Conservation (phyloP, 768 basidiomycete genomes). For the Mycena capillaripes region DNA sequence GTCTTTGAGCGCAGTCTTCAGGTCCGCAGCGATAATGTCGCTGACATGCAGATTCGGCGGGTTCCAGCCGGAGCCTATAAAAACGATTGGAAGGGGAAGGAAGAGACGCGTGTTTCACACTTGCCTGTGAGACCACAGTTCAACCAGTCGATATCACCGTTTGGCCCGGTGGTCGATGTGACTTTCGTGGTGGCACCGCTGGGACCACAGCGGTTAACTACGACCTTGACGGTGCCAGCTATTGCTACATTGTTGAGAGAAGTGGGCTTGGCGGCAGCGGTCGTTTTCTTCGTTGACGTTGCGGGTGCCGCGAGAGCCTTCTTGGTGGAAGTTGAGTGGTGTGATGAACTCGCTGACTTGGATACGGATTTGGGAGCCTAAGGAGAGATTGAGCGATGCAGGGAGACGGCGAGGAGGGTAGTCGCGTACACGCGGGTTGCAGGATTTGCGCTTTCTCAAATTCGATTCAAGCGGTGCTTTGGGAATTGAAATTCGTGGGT, state of each 20-base stretch:
- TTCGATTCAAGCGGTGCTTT: conserved; percentile 3
- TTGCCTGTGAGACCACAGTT: conserved; percentile 77
- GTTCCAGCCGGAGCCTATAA: conserved; percentile 67
- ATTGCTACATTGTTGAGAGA: not conserved
- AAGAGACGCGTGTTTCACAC: not conserved
- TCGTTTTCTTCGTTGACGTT: not conserved
- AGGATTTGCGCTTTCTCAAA: conserved; percentile 29
- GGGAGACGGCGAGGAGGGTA: not conserved
- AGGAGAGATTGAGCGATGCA: not conserved
- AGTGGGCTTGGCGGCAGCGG: conserved; percentile 10
- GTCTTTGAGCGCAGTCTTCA: conserved; percentile 63
- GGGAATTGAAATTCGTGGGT: conserved; percentile 47
- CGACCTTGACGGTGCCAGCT: conserved; percentile 52
- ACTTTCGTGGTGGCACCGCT: conserved; percentile 63
- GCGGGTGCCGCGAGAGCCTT: not conserved
- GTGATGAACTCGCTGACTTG: not conserved
- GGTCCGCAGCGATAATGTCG: conserved; percentile 63
- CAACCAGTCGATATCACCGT: conserved; percentile 81
- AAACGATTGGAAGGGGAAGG: not conserved
- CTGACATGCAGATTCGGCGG: conserved; percentile 73
- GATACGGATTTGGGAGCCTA: not conserved
- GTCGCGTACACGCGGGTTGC: conserved; percentile 27
- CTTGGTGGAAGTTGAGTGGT: not conserved
- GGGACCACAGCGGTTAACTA: conserved; percentile 56
- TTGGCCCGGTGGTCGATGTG: conserved; percentile 70